Base-by-base conservation (phyloP, 2,329 filamentous ascomycete genomes). In the Penicillium oxalicum region DNA sequence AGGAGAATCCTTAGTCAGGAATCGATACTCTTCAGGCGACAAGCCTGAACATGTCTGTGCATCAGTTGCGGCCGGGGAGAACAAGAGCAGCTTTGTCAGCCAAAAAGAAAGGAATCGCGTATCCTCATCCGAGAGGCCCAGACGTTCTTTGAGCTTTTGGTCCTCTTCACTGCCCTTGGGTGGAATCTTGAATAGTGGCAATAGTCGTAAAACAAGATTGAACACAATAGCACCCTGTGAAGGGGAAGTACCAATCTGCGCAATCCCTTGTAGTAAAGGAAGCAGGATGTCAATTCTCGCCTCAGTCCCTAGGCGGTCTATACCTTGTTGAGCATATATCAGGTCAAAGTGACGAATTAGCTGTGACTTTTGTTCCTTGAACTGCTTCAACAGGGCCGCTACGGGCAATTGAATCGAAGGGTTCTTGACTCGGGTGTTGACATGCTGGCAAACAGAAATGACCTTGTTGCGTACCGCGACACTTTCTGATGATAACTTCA, bases 341-440 rank as follows among this genome's bases (percentile, higher is more conserved):
- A 97, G 74, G 69, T 97, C 91, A 59, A 96, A 87, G 64, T 95
- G 88, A 54, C 88, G 85, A 55, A 98, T 82, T 34, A 96, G 76
- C 1, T 84, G 75, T 9, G 84, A 85, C 35, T 82, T 76, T 34
- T 81, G 82, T 24, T 87, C 81, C 68, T 94, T 95, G 76, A 95
- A 96, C 67, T 97, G 93, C 58, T 90, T 85, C 47, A 97, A 70
- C 13, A 98, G 77, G 12, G 84, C 82, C n/a, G 82, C 79, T 9
- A 97, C 90, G 0, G 93, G 93, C 5, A 98, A 75, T 46, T 91
- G 77, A 55, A 96, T 82, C 7, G 77, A 75, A 49, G 75, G 76
- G 56, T 78, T 71, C 64, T 82, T 78, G 55, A 82, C 75, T 50
- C 82, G 73, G 13, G 82, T 83, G 62, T 84, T 87, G 69, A 88